Conservation (phyloP, 345 rosid species). For the Diplotaxis tenuifolia region DNA sequence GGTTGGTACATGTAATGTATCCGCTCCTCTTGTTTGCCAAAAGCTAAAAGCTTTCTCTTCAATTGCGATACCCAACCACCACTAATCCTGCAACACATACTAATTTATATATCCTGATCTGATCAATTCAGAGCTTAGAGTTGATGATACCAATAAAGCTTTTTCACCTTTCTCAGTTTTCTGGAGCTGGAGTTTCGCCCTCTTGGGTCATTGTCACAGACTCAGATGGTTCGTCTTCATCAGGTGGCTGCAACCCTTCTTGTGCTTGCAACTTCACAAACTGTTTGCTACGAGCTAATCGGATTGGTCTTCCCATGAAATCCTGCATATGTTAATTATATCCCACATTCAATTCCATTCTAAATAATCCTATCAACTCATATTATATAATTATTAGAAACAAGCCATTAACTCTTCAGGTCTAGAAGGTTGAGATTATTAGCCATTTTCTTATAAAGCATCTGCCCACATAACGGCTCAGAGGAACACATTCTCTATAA, state of each 20-base stretch:
- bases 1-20: conserved; percentile 8
- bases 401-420: background rate
- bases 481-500: conserved; percentile 2
- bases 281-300: conserved; percentile 71
- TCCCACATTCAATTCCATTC: conserved; percentile 1
- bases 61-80: background rate
- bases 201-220: conserved; percentile 34
- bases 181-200: conserved; percentile 28
- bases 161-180: conserved; percentile 26
- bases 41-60: conserved; percentile 18
- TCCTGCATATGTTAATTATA: conserved; percentile 37
- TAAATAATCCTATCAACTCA: background rate
- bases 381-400: background rate
- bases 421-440: conserved; percentile 3
- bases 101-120: background rate
- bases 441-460: background rate
- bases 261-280: conserved; percentile 54
- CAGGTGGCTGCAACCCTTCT: conserved; percentile 42
- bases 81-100: conserved; percentile 17
- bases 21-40: background rate
- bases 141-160: background rate
- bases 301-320: conserved; percentile 66
- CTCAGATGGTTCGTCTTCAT: conserved; percentile 41
- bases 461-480: background rate
- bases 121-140: background rate